These are phyloP conservation scores for Cicer yamashitae DNA, from an alignment of 306 rosid species.

Conservation along the genomic window DNA sequence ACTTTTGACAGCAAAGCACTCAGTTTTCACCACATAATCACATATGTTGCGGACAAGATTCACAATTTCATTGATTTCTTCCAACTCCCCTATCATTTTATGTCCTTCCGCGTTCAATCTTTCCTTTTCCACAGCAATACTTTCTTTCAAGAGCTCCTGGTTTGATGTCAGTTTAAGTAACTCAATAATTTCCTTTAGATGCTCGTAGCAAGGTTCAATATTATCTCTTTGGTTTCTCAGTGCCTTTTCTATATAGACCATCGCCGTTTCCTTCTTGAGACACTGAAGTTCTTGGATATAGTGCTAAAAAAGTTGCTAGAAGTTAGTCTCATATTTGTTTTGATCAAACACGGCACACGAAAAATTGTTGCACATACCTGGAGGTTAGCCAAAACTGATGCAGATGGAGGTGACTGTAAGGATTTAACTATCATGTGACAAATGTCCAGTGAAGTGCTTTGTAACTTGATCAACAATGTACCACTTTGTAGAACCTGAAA, in stretches of 20 bases:
- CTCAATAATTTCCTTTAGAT: slow-evolving; percentile 63
- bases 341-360: slow-evolving; percentile 35
- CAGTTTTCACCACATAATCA: slow-evolving; percentile 64
- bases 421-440: slow-evolving; percentile 68
- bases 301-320: slow-evolving; percentile 58
- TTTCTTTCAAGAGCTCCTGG: slow-evolving; percentile 83
- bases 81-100: slow-evolving; percentile 58
- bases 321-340: slow-evolving; percentile 43
- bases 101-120: slow-evolving; percentile 60
- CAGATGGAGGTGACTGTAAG: slow-evolving; percentile 66
- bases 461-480: slow-evolving; percentile 71
- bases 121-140: slow-evolving; percentile 86
- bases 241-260: slow-evolving; percentile 74
- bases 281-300: slow-evolving; percentile 80
- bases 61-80: slow-evolving; percentile 66
- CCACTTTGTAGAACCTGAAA: slow-evolving; percentile 76
- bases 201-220: slow-evolving; percentile 55
- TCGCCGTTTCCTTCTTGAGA: slow-evolving; percentile 72
- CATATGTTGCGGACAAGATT: slow-evolving; percentile 69
- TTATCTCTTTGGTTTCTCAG: slow-evolving; percentile 64
- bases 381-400: slow-evolving; percentile 66
- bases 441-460: slow-evolving; percentile 61
- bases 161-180: slow-evolving; percentile 68
- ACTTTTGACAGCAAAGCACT: slow-evolving; percentile 53
- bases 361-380: slow-evolving; percentile 64